Base-by-base conservation (phyloP, 306 rosid genomes). In the Mimosa pudica region DNA sequence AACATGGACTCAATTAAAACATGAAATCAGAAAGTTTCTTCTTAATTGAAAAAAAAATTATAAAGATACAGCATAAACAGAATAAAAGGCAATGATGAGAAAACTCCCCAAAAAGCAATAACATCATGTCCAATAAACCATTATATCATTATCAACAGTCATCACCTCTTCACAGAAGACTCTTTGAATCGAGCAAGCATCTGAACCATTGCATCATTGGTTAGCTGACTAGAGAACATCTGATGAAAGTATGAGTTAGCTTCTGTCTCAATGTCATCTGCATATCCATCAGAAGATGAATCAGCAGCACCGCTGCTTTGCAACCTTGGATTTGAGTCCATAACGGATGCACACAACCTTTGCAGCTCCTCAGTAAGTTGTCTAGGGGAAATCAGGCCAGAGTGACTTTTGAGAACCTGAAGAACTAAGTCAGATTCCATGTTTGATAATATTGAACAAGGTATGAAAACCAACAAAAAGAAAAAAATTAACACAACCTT, bases 281-380 rank as follows among this genome's bases (percentile, higher is more conserved):
- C 75, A 87, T 87, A 93, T 89, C 90, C 97, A 75, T 92, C 97
- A 58, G 93, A 70, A 42, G 85, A 81, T 80, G 92, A 86, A 81
- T 96, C 98, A 54, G 83, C 68, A 57, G 89, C 47, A 55, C 87
- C 96, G 36, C 88, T 90, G 85, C 89, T 89, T 79, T 81, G 96
- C 79, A 93, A 81, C 84, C 94, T 90, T 46, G 94, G 92, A 83
- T 87, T 93, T 24, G 96, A 74, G 73, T 90, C 97, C 84, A 84
- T 72, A 80, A 85, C 81, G 24, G 94, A 71, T 64, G 83, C 78
- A 68, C 79, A 88, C 86, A 96, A 80, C 86, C 79, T 91, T 85
- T 96, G 97, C 92, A 96, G 81, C 84, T 96, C 99, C 84, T 93
- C 98, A 44, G 93, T 77, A 78, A 93, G 92, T 70, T 83, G 89